Evolutionary conservation across 495 filamentous ascomycete genomes (phyloP).

Genomic region (Daldinia concentrica): DNA sequence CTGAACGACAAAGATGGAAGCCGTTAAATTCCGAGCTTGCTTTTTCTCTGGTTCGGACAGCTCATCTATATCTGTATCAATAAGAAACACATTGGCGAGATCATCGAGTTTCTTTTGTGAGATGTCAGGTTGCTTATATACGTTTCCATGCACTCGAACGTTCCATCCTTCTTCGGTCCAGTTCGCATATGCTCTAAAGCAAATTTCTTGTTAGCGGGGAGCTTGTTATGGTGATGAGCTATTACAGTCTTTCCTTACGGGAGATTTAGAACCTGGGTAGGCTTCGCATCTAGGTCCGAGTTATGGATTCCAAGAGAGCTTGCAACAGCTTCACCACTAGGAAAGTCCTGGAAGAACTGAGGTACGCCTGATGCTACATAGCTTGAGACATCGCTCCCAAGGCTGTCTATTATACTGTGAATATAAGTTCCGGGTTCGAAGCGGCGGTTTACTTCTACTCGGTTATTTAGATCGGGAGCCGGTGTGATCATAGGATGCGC

Average conservation of each 20-base stretch:
- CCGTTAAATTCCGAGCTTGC: constrained; percentile 77
- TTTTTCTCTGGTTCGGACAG: constrained; percentile 66
- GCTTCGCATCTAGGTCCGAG: constrained; percentile 64
- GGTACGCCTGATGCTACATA: constrained; percentile 71
- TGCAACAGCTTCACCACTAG: constrained; percentile 66
- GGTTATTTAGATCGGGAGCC: constrained; percentile 50
- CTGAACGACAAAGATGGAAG: constrained; percentile 75
- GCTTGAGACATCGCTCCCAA: constrained; percentile 61
- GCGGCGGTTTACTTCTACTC: constrained; percentile 46
- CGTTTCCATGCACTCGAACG: constrained; percentile 77
- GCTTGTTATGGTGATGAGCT: not conserved
- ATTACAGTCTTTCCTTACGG: constrained; percentile 53
- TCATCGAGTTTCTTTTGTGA: constrained; percentile 67
- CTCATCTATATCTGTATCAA: constrained; percentile 66
- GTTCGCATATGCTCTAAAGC: constrained; percentile 73
- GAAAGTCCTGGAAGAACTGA: constrained; percentile 73
- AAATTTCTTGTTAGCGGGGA: constrained; percentile 6
- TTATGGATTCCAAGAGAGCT: constrained; percentile 67
- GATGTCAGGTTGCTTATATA: constrained; percentile 79
- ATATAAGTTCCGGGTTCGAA: constrained; percentile 56
- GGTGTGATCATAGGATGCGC: constrained; percentile 61
- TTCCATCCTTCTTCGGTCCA: constrained; percentile 82
- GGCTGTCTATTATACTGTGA: constrained; percentile 56
- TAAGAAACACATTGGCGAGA: constrained; percentile 74
- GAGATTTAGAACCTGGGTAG: constrained; percentile 77